Evolutionary conservation across 169 alveolate species (phyloP), one percentile per base, ranked within the genome.

Genomic region (Plasmodium gallinaceum): DNA sequence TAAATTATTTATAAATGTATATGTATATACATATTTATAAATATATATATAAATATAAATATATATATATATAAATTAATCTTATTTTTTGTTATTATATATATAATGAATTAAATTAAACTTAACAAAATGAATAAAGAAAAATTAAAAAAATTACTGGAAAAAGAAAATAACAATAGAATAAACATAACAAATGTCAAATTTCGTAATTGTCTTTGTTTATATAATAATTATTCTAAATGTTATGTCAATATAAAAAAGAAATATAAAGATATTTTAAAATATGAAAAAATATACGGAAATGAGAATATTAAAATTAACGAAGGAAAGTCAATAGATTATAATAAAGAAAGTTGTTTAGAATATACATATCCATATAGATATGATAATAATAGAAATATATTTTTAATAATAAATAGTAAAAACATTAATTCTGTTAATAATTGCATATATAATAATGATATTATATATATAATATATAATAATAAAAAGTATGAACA

Each of bases 401-500:
- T 83, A n/a, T 83, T 83, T 62, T 46, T 83, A 66, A 83, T 83
- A 22, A 83, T 83, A 52, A 83, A 83, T 20, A 68, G 83, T 61
- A 48, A 68, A 83, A 83, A 83, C 26, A 58, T 83, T 8, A 83
- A 83, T 58, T 83, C 62, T 12, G 48, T 62, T 7, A 83, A 83
- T 60, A 54, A 45, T 0, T 68, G 70, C 62, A 45, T 83, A 83
- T 83, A 72, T 43, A 58, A 83, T 75, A 83, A 68, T 54, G 91
- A 83, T 46, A 52, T 68, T 51, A 83, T 83, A 68, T 83, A 83
- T 62, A 83, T 83, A 14, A 83, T 83, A 68, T 69, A 68, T 83
- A 83, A 83, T 61, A 83, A 83, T 26, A 83, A 83, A 83, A 83
- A 69, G 45, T 83, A 83, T 83, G 91, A 83, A 66, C 91, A 83